phyloP scores from a whole-genome alignment of 2,329 filamentous ascomycete genomes.

The Clonostachys rosea region DNA sequence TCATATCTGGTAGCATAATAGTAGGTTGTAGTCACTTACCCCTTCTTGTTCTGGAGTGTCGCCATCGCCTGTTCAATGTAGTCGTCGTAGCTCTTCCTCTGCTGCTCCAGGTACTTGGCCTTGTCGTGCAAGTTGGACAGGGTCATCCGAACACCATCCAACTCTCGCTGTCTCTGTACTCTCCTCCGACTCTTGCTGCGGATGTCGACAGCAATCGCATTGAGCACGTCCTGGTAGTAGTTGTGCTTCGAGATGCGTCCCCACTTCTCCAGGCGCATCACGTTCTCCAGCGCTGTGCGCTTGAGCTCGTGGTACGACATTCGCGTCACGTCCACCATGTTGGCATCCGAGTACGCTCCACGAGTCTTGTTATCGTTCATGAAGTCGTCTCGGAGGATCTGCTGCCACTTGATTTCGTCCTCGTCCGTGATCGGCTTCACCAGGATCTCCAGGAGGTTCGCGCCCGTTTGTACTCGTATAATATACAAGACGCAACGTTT shows the following conservation, averaged over 20 bases:
- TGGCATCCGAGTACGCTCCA: slow-evolving; percentile 84
- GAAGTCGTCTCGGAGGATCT: slow-evolving; percentile 79
- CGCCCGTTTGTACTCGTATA: slow-evolving; percentile 88
- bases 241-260: slow-evolving; percentile 88
- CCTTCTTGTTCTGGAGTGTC: slow-evolving; percentile 94
- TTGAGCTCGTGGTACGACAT: slow-evolving; percentile 93
- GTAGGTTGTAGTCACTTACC: slow-evolving; percentile 39
- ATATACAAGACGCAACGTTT: slow-evolving; percentile 97
- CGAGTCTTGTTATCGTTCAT: slow-evolving; percentile 59
- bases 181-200: slow-evolving; percentile 92
- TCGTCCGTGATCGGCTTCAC: slow-evolving; percentile 83
- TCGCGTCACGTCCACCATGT: slow-evolving; percentile 82
- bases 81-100: slow-evolving; percentile 96
- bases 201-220: slow-evolving; percentile 94
- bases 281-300: slow-evolving; percentile 87
- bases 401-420: slow-evolving; percentile 85
- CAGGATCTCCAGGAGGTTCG: slow-evolving; percentile 91
- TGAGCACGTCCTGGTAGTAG: slow-evolving; percentile 95
- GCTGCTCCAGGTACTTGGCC: slow-evolving; percentile 87
- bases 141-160: slow-evolving; percentile 78
- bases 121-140: slow-evolving; percentile 76
- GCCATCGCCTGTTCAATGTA: slow-evolving; percentile 99
- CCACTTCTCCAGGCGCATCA: slow-evolving; percentile 80
- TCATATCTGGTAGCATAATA: not conserved
- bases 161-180: slow-evolving; percentile 84